These are phyloP conservation scores for Takashimella tepidaria DNA, from an alignment of 1,284 basidiomycete species.

Conservation along the genomic window DNA sequence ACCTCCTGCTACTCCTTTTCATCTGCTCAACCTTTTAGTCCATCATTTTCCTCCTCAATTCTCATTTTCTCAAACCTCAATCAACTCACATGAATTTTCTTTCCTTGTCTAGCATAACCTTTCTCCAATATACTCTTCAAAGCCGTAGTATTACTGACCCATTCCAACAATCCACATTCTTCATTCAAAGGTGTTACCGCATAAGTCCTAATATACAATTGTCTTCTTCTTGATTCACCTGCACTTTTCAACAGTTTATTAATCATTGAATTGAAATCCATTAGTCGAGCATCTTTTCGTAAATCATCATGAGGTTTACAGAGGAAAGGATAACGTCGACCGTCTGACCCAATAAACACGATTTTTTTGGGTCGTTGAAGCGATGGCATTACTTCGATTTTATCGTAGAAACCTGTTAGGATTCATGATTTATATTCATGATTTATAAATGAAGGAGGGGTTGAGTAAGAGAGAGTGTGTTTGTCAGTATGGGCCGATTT, in stretches of 20 bases:
- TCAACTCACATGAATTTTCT: constrained; percentile 59
- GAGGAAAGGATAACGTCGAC: constrained; percentile 81
- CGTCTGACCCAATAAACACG: constrained; percentile 76
- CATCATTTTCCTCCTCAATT: background rate
- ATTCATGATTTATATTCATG: no score
- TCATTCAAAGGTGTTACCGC: constrained; percentile 95
- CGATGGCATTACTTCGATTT: constrained; percentile 88
- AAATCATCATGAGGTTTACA: constrained; percentile 98
- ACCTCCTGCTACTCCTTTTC: background rate
- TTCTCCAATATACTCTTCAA: constrained; percentile 73
- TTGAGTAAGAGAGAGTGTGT: no score
- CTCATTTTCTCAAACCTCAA: background rate
- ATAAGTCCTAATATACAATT: constrained; percentile 89
- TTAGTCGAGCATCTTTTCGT: constrained; percentile 92
- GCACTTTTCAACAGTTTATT: constrained; percentile 94
- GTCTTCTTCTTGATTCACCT: constrained; percentile 82
- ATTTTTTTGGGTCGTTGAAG: constrained; percentile 91
- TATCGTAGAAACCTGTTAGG: constrained; percentile 62
- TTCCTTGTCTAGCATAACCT: constrained; percentile 62
- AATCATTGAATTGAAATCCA: constrained; percentile 98
- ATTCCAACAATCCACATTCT: constrained; percentile 96
- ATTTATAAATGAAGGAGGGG: no score
- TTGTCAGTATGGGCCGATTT: no score
- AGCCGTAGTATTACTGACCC: constrained; percentile 92
- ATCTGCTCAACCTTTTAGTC: no score